These are phyloP conservation scores for Alternaria ventricosa DNA, from an alignment of 2,329 filamentous ascomycete species.

Conservation along the genomic window DNA sequence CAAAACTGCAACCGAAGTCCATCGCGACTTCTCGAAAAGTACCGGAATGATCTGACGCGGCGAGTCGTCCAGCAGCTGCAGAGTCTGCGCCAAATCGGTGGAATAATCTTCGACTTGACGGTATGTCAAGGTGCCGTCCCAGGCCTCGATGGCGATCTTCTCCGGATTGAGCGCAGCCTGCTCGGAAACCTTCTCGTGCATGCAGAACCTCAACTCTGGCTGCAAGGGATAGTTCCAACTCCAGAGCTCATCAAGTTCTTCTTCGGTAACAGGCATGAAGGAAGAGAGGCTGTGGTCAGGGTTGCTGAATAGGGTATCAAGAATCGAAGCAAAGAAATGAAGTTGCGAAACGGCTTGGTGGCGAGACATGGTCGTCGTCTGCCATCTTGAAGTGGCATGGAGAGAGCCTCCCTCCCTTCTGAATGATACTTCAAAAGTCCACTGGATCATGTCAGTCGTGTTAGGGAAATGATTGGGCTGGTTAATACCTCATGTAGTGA, in stretches of 20 bases:
- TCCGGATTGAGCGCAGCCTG: slow-evolving; percentile 44
- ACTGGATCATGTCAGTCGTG: slow-evolving; percentile 24
- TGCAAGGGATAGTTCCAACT: slow-evolving; percentile 56
- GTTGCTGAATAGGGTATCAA: slow-evolving; percentile 46
- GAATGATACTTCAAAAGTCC: slow-evolving; percentile 37
- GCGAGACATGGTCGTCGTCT: slow-evolving; percentile 49
- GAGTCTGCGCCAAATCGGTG: slow-evolving; percentile 35
- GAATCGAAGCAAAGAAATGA: slow-evolving; percentile 48
- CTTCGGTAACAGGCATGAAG: slow-evolving; percentile 30
- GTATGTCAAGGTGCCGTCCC: slow-evolving; percentile 48
- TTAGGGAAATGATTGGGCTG: background rate
- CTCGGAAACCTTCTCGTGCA: slow-evolving; percentile 56
- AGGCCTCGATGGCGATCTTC: slow-evolving; percentile 48
- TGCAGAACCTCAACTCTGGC: slow-evolving; percentile 53
- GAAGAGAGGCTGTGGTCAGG: slow-evolving; percentile 19
- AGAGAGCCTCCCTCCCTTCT: slow-evolving; percentile 35
- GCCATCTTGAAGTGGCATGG: slow-evolving; percentile 52
- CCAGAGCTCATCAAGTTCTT: slow-evolving; percentile 57
- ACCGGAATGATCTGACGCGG: slow-evolving; percentile 45
- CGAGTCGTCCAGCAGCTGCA: slow-evolving; percentile 32
- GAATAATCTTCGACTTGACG: slow-evolving; percentile 45
- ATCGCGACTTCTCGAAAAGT: slow-evolving; percentile 50
- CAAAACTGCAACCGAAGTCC: slow-evolving; percentile 49
- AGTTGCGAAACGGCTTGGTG: slow-evolving; percentile 55
- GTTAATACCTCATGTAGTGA: slow-evolving; percentile 36